A percentile compares a stretch with the other conserved stretches of the same genome.
phyloP scores from a whole-genome alignment of 192 early-diverging fungal genomes.

The Powellomyces hirtus region DNA sequence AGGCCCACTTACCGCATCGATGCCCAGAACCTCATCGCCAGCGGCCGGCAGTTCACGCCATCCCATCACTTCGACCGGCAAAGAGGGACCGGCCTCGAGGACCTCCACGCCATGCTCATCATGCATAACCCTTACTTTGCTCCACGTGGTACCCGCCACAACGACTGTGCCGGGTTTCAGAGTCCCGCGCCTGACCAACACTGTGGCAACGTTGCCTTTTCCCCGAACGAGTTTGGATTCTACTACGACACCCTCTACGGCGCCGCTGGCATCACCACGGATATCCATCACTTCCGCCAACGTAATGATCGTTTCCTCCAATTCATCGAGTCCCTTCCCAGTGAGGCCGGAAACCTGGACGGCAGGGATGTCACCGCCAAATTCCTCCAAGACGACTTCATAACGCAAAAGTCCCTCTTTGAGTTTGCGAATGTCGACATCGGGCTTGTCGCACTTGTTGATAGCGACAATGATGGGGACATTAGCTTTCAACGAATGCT shows the following conservation, averaged over 20 bases:
- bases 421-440: constrained; percentile 41
- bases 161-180: constrained; percentile 72
- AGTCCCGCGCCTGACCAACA: constrained; percentile 88
- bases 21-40: constrained; percentile 84
- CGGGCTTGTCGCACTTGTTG: constrained; percentile 97
- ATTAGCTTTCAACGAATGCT: constrained; percentile 79
- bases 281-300: constrained; percentile 86
- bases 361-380: constrained; percentile 89
- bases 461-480: constrained; percentile 93
- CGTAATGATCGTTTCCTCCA: constrained; percentile 86
- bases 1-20: constrained; percentile 29
- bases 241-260: constrained; percentile 80
- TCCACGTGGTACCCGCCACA: constrained; percentile 84
- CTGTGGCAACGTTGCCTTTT: constrained; percentile 77
- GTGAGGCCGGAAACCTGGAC: constrained; percentile 90
- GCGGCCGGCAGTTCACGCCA: constrained; percentile 92
- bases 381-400: constrained; percentile 84
- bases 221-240: constrained; percentile 89
- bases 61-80: constrained; percentile 82
- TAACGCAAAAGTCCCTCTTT: constrained; percentile 70
- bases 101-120: constrained; percentile 74
- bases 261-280: constrained; percentile 74
- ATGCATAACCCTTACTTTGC: constrained; percentile 80
- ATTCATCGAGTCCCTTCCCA: constrained; percentile 77
- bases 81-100: constrained; percentile 77